These are phyloP conservation scores for Stygiomarasmius scandens DNA, from an alignment of 1,284 basidiomycete genomes.

Conservation along the genomic window DNA sequence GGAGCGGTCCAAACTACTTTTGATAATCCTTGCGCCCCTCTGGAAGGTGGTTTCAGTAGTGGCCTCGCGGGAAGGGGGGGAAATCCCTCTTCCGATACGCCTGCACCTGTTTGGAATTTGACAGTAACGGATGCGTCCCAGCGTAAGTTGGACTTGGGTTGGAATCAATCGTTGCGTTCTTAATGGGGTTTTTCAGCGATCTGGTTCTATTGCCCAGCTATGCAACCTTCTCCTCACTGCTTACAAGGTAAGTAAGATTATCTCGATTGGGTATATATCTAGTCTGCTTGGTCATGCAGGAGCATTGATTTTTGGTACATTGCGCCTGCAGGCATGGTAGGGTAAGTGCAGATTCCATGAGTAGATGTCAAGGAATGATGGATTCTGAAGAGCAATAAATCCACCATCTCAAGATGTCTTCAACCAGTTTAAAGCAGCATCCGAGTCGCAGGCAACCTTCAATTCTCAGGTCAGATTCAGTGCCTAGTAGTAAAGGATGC, in stretches of 20 bases:
- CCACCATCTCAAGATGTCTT: slow-evolving; percentile 32
- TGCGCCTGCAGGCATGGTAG: slow-evolving; percentile 40
- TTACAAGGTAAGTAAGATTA: slow-evolving; percentile 13
- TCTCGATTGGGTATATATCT: no score
- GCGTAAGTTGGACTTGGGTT: slow-evolving; percentile 34
- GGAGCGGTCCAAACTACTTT: slow-evolving; percentile 24
- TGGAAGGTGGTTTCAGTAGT: slow-evolving; percentile 27
- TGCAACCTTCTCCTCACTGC: slow-evolving; percentile 28
- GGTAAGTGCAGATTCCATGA: slow-evolving; percentile 24
- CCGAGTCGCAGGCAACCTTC: slow-evolving; percentile 33
- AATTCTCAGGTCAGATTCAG: no score
- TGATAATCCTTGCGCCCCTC: slow-evolving; percentile 24
- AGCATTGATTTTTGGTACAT: no score
- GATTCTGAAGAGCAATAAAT: slow-evolving; percentile 34
- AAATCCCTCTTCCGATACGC: slow-evolving; percentile 9
- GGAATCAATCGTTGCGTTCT: no score
- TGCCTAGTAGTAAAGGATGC: slow-evolving; percentile 20
- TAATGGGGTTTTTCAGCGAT: background rate
- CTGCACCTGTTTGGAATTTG: slow-evolving; percentile 24
- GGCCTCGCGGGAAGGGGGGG: slow-evolving; percentile 19
- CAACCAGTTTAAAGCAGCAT: slow-evolving; percentile 26
- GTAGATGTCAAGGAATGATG: background rate
- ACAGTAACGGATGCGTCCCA: slow-evolving; percentile 29
- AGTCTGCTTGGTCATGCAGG: no score
- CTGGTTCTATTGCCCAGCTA: slow-evolving; percentile 19